Percentiles rank a stretch among this genome's conserved stretches.
Evolutionary conservation across 805 yeast genomes (phyloP).

Genomic region (Schizosaccharomyces octosporus): DNA sequence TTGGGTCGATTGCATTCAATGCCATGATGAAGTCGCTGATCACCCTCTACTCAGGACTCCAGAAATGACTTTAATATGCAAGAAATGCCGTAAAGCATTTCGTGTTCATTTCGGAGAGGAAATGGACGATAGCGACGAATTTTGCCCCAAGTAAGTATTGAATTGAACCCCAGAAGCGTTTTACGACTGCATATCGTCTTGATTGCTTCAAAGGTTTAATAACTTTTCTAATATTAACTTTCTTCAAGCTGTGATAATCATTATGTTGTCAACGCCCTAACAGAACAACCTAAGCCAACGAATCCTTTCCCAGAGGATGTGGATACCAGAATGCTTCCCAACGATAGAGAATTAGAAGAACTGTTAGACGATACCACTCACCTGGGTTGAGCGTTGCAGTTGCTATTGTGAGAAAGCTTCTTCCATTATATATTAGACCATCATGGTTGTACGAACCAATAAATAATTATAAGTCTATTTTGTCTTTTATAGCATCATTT

Average conservation of each 20-base stretch:
- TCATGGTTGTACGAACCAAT: too few relatives aligned
- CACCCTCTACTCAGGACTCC: constrained; percentile 13
- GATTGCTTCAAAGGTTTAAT: neutral
- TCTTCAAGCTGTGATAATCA: neutral
- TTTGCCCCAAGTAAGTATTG: constrained; percentile 15
- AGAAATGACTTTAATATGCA: constrained; percentile 14
- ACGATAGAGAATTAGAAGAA: neutral
- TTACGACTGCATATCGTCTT: neutral
- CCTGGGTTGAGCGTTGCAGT: neutral
- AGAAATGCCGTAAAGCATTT: constrained; percentile 15
- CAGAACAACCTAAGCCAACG: neutral
- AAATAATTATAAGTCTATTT: too few relatives aligned
- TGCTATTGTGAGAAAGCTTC: too few relatives aligned
- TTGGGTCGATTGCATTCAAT: constrained; percentile 15
- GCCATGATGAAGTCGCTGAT: constrained; percentile 13
- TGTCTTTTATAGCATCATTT: too few relatives aligned
- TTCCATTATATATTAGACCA: too few relatives aligned
- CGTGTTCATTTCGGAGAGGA: constrained; percentile 8
- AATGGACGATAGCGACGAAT: constrained; percentile 15
- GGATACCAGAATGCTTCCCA: neutral
- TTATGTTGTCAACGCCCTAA: neutral
- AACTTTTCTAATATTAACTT: neutral
- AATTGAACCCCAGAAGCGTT: constrained; percentile 6
- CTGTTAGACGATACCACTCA: neutral
- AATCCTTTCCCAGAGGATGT: neutral